Evolutionary conservation across 768 basidiomycete species (phyloP), one percentile per base, ranked within the genome.

Genomic region (Coprinopsis sp.): DNA sequence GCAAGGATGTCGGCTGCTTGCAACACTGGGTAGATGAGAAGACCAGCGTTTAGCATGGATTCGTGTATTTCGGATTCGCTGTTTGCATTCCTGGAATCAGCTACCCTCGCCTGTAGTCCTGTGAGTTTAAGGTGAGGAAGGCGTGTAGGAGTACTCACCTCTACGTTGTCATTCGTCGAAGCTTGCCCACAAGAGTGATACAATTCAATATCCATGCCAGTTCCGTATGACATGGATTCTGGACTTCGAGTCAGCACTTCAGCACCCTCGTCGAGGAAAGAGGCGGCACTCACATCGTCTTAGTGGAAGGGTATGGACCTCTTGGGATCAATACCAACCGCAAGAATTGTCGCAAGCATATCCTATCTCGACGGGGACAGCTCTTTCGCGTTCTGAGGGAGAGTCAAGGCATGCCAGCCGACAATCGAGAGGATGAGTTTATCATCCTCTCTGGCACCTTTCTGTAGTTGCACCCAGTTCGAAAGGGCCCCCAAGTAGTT

Each of bases 151-250:
- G 13, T 50, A 69, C 23, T 49, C 88, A 91, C 79, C 97, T 98
- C 92, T 94, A 97, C 0, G 91, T 92, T 3, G 93, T 97, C 95
- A 97, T 96, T 33, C 93, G 67, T 31, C 82, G 79, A 8, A 97
- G 67, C 54, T 81, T 82, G 8, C 91, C 91, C 18, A 94, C 72
- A 0, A 91, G 84, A 0, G 90, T 85, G 25, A 92, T 66, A 55
- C 91, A 95, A 52, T 79, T 88, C 47, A 97, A 62, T 38, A 94
- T 81, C 95, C 94, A 97, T 2, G 87, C 84, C 14, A 96, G 67
- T 54, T 97, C 93, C 1, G 82, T 76, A 58, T 97, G 94, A 51
- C 85, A 73, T 43, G 72, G 81, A 45, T 93, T 90, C 91, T 95
- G 49, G 13, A 25, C 19, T 13, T 36, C 22, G n/a, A 28, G 11